Conservation (phyloP, 1,139 yeast genomes). For the Suhomyces bribrorum region DNA sequence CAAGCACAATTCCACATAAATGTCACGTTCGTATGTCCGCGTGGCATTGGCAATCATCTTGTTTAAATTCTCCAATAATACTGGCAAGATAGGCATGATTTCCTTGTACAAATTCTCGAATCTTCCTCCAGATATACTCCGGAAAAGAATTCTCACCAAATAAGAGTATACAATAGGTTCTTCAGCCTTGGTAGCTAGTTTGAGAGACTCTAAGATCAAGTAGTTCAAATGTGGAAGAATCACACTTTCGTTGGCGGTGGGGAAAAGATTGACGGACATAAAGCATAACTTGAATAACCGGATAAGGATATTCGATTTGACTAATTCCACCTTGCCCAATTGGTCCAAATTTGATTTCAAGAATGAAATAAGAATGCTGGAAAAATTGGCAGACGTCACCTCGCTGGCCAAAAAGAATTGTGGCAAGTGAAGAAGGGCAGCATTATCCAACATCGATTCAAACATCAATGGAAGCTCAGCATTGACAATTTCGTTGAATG, state of each 20-base stretch:
- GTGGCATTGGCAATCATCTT: conserved; percentile 81
- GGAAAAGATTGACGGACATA: conserved; percentile 93
- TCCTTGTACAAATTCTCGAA: conserved; percentile 91
- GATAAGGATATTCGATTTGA: conserved; percentile 78
- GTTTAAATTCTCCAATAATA: conserved; percentile 80
- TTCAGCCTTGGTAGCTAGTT: conserved; percentile 80
- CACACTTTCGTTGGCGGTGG: conserved; percentile 82
- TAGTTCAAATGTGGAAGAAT: conserved; percentile 84
- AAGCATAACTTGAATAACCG: conserved; percentile 88
- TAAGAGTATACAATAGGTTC: conserved; percentile 92
- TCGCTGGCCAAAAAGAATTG: conserved; percentile 94
- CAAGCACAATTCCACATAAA: conserved; percentile 89
- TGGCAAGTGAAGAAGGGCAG: conserved; percentile 86
- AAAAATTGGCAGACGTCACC: conserved; percentile 87
- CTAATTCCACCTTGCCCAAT: conserved; percentile 77
- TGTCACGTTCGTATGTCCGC: conserved; percentile 86
- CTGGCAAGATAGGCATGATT: conserved; percentile 86
- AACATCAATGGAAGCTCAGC: conserved; percentile 78
- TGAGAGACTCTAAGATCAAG: conserved; percentile 77
- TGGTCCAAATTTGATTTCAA: conserved; percentile 72
- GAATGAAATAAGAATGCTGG: conserved; percentile 81
- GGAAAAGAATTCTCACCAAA: conserved; percentile 81
- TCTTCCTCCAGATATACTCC: conserved; percentile 95
- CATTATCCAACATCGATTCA: conserved; percentile 77
- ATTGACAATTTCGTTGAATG: conserved; percentile 89